These are phyloP conservation scores for Vigna radiata DNA, from an alignment of 306 rosid species.

Conservation along the genomic window DNA sequence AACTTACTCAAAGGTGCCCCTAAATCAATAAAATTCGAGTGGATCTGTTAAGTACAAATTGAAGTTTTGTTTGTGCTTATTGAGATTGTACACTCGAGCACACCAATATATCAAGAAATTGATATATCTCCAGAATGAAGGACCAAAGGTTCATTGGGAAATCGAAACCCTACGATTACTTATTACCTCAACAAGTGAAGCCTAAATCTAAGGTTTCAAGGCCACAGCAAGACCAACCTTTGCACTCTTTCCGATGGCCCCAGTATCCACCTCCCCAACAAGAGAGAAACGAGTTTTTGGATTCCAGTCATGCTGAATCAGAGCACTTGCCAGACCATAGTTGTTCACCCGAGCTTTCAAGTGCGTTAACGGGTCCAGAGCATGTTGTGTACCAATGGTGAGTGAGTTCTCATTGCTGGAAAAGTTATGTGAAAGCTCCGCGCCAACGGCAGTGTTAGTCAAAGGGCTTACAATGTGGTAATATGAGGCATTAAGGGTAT, in stretches of 20 bases:
- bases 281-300: constrained; percentile 80
- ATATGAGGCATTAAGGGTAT: constrained; percentile 79
- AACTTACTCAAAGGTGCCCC: constrained; percentile 38
- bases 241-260: constrained; percentile 85
- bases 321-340: constrained; percentile 78
- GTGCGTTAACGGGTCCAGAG: constrained; percentile 81
- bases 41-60: constrained; percentile 31
- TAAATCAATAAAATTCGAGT: constrained; percentile 35
- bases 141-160: constrained; percentile 52
- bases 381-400: constrained; percentile 85
- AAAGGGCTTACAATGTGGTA: constrained; percentile 81
- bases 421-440: constrained; percentile 83
- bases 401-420: constrained; percentile 75
- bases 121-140: constrained; percentile 50
- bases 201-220: constrained; percentile 70
- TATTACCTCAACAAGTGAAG: constrained; percentile 48
- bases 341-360: constrained; percentile 92
- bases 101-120: constrained; percentile 59
- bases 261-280: constrained; percentile 86
- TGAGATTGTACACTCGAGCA: constrained; percentile 64
- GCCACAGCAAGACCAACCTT: constrained; percentile 91
- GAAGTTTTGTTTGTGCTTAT: constrained; percentile 56
- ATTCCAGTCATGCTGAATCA: constrained; percentile 90
- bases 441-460: constrained; percentile 90
- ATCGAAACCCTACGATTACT: constrained; percentile 46